These are phyloP conservation scores for Selaginella tamariscina DNA, from an alignment of 75 land plant species.

Conservation along the genomic window DNA sequence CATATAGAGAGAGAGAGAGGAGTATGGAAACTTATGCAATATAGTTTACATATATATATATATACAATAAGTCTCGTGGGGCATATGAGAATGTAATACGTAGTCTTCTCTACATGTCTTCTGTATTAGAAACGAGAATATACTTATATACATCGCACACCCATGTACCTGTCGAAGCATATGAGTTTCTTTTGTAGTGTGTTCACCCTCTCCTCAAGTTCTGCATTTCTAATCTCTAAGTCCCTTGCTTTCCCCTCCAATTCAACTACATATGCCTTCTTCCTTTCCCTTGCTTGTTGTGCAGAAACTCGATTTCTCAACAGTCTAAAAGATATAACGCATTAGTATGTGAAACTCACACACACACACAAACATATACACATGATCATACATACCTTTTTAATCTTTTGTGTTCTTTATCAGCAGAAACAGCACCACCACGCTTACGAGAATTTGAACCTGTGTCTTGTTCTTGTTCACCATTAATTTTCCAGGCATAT, in stretches of 20 bases:
- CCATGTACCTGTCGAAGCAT: constrained; percentile 98
- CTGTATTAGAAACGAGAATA: too few species aligned
- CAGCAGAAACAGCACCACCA: constrained; percentile 68
- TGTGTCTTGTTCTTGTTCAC: constrained; percentile 26
- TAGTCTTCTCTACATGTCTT: too few species aligned
- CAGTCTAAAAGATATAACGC: constrained; percentile 39
- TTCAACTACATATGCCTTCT: constrained; percentile 82
- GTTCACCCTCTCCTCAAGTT: constrained; percentile 80
- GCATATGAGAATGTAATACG: too few species aligned
- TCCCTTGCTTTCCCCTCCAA: constrained; percentile 70
- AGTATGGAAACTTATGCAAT: too few species aligned
- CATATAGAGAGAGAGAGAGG: too few species aligned
- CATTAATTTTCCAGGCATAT: too few species aligned
- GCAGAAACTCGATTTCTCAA: constrained; percentile 95
- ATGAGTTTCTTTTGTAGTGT: constrained; percentile 81
- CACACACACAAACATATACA: too few species aligned
- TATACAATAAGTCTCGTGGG: too few species aligned
- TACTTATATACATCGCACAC: too few species aligned
- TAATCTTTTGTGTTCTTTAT: constrained; percentile 75
- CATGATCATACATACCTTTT: constrained; percentile 54
- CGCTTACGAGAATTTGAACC: constrained; percentile 25
- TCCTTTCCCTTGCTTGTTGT: constrained; percentile 91
- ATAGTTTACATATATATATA: too few species aligned
- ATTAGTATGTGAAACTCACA: too few species aligned
- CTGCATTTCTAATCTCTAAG: constrained; percentile 65